Conservation (phyloP, 2,329 filamentous ascomycete species). For the Ascochyta rabiei region DNA sequence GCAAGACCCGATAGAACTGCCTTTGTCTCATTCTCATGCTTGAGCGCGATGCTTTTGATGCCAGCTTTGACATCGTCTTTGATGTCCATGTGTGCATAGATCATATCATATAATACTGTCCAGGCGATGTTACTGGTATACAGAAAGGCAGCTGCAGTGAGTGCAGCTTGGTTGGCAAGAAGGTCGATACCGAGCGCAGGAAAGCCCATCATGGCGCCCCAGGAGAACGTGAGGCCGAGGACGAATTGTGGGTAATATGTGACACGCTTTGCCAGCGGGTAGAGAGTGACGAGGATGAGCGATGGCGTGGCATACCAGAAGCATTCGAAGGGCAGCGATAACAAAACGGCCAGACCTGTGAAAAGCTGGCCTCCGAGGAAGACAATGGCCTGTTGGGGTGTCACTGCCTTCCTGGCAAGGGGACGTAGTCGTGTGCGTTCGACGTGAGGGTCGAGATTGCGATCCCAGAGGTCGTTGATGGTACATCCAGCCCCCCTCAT, state of each 20-base stretch:
- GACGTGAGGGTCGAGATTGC: constrained; percentile 83
- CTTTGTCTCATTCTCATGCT: constrained; percentile 79
- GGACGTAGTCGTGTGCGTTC: constrained; percentile 76
- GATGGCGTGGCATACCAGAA: constrained; percentile 80
- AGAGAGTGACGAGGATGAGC: constrained; percentile 73
- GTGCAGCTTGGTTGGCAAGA: constrained; percentile 65
- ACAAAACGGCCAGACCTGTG: constrained; percentile 72
- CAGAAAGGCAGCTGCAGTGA: constrained; percentile 70
- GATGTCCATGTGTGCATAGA: constrained; percentile 92
- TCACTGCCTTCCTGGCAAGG: constrained; percentile 78
- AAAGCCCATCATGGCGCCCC: constrained; percentile 88
- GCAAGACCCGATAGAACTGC: constrained; percentile 74
- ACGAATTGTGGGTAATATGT: constrained; percentile 88
- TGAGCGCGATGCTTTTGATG: constrained; percentile 85
- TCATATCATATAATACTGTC: constrained; percentile 91
- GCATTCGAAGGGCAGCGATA: constrained; percentile 76
- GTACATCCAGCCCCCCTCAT: constrained; percentile 89
- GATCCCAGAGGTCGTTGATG: constrained; percentile 91
- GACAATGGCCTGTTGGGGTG: constrained; percentile 70
- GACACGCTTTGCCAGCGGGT: constrained; percentile 83
- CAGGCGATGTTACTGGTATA: constrained; percentile 82
- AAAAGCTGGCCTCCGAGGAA: constrained; percentile 79
- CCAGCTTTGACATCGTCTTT: constrained; percentile 84
- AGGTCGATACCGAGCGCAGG: constrained; percentile 80
- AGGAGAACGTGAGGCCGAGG: constrained; percentile 83